Evolutionary conservation across 208 protist species (phyloP).

Genomic region (Trichomonas vaginalis): DNA sequence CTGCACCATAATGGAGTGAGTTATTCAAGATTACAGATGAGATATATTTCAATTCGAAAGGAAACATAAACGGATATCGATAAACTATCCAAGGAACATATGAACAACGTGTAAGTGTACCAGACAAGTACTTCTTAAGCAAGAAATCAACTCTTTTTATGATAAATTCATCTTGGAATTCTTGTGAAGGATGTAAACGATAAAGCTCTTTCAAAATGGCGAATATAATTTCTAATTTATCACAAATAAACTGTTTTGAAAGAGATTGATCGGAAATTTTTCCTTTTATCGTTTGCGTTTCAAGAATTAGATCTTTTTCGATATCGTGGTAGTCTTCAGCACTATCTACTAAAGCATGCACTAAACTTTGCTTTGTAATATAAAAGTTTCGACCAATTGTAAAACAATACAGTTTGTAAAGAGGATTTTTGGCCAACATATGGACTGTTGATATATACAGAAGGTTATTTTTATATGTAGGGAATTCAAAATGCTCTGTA

Average conservation of each 20-base stretch:
- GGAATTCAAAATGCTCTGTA: no score
- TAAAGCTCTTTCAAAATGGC: background rate
- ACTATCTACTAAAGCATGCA: background rate
- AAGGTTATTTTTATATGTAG: no score
- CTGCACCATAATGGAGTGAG: background rate
- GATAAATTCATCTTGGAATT: background rate
- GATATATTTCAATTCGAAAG: background rate
- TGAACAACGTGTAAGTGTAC: background rate
- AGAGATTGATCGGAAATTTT: background rate
- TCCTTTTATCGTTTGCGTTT: background rate
- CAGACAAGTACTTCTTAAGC: background rate
- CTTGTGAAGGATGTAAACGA: background rate
- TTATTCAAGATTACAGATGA: background rate
- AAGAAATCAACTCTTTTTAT: background rate
- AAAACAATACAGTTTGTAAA: background rate
- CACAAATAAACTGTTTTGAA: background rate
- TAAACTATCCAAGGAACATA: background rate
- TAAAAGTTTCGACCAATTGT: background rate
- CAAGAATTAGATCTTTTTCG: background rate
- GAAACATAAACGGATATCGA: background rate
- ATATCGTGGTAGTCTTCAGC: background rate
- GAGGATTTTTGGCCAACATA: background rate
- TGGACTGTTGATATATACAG: no score
- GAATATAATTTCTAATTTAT: background rate
- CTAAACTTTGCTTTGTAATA: background rate